Base-by-base conservation (phyloP, 805 yeast genomes). In the Kazachstania africana region DNA sequence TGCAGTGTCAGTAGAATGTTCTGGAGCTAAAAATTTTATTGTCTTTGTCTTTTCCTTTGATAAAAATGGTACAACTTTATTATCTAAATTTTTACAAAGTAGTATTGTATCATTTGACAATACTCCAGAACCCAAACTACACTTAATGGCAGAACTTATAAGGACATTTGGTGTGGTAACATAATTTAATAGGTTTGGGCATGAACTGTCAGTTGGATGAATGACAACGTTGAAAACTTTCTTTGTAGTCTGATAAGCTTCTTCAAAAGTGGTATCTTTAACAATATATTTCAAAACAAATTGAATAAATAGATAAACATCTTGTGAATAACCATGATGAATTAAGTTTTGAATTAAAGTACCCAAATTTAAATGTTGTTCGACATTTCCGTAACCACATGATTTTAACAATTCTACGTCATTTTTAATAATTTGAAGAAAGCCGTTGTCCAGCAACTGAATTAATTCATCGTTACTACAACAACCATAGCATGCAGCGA, bases 141-240 rank as follows among this genome's bases (percentile, higher is more conserved):
- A 95, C 43, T 75, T 71, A 9, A 88, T 79, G 0, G 97, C 98
- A 9, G 94, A 80, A 70, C 91, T 69, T 10, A 88, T 78, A 6
- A 87, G 68, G 8, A 85, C 87, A 53, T 88, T 87, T 1, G 98
- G 98, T 0, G 96, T 76, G 0, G 96, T 84, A 19, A 91, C 75
- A 52, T 88, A 85, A 56, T 91, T 91, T 40, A 87, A 59, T 29
- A 87, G 61, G 1, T 76, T 66, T 1, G 94, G 91, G 6, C 80
- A 66, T 20, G 68, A 68, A 13, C 44, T 45, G 29, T 54, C 56
- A 0, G 80, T 73, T 2, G 95, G 93, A 54, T 84, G 84, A 2
- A 88, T 78, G 2, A 85, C 78, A 28, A 91, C 75, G 53, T 88
- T 91, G 31, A 88, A 63, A 1, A 83, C 74, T 42, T 81, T 70